Base-by-base conservation (phyloP, 2,329 filamentous ascomycete genomes). In the Neofusicoccum parvum region DNA sequence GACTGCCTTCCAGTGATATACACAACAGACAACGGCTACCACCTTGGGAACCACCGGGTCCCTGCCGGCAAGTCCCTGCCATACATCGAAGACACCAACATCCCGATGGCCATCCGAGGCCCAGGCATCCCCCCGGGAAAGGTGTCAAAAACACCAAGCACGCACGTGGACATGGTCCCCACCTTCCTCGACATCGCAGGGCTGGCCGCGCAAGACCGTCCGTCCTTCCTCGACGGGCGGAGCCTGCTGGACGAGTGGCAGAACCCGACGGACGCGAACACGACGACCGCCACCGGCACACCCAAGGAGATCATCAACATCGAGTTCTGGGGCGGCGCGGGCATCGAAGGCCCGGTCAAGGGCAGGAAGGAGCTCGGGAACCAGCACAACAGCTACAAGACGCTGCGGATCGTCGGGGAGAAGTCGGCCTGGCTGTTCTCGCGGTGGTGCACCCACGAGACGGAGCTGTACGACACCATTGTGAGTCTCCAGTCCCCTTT, bases 121-220 rank as follows among this genome's bases (percentile, higher is more conserved):
- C 74, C 74, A 2, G 68, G 70, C 1, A 66, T 76, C 4, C 68
- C 70, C 0, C 36, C 48, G 7, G 69, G 69, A 10, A 67, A 67
- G 10, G 66, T 53, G 7, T 71, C 72, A 2, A 60, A 65, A 1
- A 68, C 71, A 2, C 69, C 72, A 1, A 68, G 70, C 15, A 64
- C 72, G 0, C 71, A 74, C 54, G 62, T 70, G 39, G 74, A 77
- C 51, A 65, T 77, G 10, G 70, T 70, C 1, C 74, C 75, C 0
- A 76, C 74, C 4, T 70, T 73, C 41, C 68, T 75, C 5, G 66
- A 73, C n/a, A 72, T 76, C n/a, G 70, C 71, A 1, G 74, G 72
- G 11, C 49, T 69, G 11, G 56, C 20, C 2, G 51, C 58, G 43
- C 36, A 60, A 17, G 36, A 62, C 49, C 6, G 27, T 5, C 27